Percentiles rank a stretch among this genome's conserved stretches.
Conservation (phyloP, 768 basidiomycete genomes). For the Tubosaeta sp. region DNA sequence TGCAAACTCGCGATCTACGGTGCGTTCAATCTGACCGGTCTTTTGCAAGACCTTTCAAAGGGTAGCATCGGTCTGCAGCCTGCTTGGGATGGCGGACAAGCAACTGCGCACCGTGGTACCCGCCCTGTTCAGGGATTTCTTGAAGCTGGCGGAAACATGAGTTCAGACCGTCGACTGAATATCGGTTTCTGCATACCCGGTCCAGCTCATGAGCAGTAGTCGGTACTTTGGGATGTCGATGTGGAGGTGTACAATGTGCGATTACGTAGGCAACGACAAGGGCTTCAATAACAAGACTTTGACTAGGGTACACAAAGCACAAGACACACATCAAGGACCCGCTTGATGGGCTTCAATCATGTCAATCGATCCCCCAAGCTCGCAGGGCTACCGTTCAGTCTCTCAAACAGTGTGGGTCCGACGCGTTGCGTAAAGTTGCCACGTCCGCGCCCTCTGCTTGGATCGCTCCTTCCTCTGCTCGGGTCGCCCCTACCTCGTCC, state of each 20-base stretch:
- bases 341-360: constrained; percentile 3
- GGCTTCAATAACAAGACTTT: background rate
- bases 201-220: constrained; percentile 46
- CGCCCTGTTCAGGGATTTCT: constrained; percentile 88
- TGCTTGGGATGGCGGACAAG: constrained; percentile 4
- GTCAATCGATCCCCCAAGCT: constrained; percentile 20
- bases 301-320: constrained; percentile 1
- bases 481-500: constrained; percentile 20
- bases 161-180: background rate
- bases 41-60: constrained; percentile 80
- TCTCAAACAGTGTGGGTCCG: constrained; percentile 12
- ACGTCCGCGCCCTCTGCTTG: constrained; percentile 21
- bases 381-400: constrained; percentile 11
- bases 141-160: constrained; percentile 54
- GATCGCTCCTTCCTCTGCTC: constrained; percentile 18
- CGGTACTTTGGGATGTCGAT: background rate
- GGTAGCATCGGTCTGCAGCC: constrained; percentile 4
- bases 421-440: constrained; percentile 11
- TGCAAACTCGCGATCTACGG: constrained; percentile 88
- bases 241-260: background rate
- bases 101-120: constrained; percentile 72
- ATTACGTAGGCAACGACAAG: constrained; percentile 15
- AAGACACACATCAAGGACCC: background rate
- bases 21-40: constrained; percentile 96
- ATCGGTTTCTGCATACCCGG: constrained; percentile 36